A percentile compares a stretch with the other conserved stretches of the same genome.
Evolutionary conservation across 441 rosid genomes (phyloP).

Genomic region (Eruca vesicaria): DNA sequence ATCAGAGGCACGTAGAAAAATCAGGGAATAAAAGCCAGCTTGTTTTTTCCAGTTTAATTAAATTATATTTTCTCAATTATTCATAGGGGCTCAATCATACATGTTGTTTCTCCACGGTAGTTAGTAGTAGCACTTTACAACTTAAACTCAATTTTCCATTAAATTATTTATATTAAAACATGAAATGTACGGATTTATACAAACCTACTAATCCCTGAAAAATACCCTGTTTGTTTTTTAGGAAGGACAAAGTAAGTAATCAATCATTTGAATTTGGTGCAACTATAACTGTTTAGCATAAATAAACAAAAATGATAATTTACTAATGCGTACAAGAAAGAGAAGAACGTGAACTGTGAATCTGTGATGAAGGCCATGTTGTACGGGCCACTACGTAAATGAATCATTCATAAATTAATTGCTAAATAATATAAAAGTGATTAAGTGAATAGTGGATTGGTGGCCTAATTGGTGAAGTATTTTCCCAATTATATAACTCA

Average conservation of each 20-base stretch:
- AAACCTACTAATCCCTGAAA: not conserved
- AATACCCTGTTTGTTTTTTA: not conserved
- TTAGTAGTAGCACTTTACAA: constrained; percentile 24
- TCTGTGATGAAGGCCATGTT: constrained; percentile 26
- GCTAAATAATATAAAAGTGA: not conserved
- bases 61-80: constrained; percentile 25
- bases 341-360: constrained; percentile 28
- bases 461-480: constrained; percentile 11
- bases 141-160: not conserved
- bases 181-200: constrained; percentile 22
- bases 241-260: not conserved
- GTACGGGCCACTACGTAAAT: constrained; percentile 30
- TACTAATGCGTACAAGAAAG: not conserved
- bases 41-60: constrained; percentile 2
- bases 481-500: not conserved
- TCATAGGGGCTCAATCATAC: constrained; percentile 20
- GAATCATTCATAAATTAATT: constrained; percentile 18
- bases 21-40: constrained; percentile 31
- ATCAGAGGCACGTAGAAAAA: constrained; percentile 26
- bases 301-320: not conserved
- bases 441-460: constrained; percentile 18
- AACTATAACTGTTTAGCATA: not conserved
- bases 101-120: constrained; percentile 24
- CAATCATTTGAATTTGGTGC: constrained; percentile 15
- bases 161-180: not conserved